Conservation (phyloP, 179 eudicot species). For the Heliamphora pulchella region DNA sequence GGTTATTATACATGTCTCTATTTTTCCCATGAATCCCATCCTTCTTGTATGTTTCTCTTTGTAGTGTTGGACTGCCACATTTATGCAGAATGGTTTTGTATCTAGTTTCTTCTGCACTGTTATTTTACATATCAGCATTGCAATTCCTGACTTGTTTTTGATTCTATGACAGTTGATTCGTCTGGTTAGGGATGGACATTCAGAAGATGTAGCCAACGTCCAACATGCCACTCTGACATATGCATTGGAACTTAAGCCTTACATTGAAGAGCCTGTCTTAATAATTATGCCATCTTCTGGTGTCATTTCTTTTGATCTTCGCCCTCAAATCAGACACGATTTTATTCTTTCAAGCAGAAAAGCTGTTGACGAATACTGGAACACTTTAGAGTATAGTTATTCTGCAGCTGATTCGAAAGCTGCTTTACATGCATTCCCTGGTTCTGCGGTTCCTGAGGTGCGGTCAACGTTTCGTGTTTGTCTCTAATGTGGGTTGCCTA, state of each 20-base stretch:
- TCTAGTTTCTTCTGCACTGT: neutral
- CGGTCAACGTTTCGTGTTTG: neutral
- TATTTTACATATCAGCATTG: neutral
- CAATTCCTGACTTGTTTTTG: slow-evolving; percentile 11
- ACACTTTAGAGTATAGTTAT: slow-evolving; percentile 88
- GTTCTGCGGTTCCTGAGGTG: slow-evolving; percentile 81
- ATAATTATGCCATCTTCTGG: slow-evolving; percentile 34
- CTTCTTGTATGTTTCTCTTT: neutral
- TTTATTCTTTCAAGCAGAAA: slow-evolving; percentile 66
- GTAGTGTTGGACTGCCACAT: neutral
- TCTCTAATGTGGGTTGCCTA: neutral
- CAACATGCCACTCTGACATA: slow-evolving; percentile 55
- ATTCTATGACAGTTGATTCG: slow-evolving; percentile 56
- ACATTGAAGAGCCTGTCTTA: slow-evolving; percentile 81
- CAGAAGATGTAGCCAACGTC: slow-evolving; percentile 37
- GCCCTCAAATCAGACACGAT: slow-evolving; percentile 89
- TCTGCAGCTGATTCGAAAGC: slow-evolving; percentile 76
- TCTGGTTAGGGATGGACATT: slow-evolving; percentile 50
- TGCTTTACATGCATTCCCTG: slow-evolving; percentile 91
- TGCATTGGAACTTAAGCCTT: slow-evolving; percentile 90
- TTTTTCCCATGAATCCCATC: neutral
- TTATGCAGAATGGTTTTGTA: slow-evolving; percentile 2
- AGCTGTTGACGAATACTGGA: slow-evolving; percentile 92
- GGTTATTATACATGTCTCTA: neutral
- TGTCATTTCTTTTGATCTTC: slow-evolving; percentile 50